Conservation (phyloP, 257 asterid genomes). For the Nicotiana knightiana region DNA sequence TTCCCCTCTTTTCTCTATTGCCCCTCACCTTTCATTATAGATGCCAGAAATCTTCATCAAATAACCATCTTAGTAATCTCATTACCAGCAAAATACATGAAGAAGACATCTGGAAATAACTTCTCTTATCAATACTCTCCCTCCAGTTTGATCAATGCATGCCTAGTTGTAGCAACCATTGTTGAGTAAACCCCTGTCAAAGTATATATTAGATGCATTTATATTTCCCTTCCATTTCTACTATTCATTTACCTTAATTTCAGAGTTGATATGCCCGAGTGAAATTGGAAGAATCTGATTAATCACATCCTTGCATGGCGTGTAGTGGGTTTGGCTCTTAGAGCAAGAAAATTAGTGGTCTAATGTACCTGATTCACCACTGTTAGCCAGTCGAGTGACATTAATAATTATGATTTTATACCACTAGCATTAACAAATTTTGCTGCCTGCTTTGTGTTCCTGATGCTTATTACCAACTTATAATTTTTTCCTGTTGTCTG, state of each 20-base stretch:
- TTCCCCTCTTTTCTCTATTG: not conserved
- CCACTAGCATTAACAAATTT: not conserved
- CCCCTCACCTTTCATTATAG: not conserved
- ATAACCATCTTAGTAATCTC: not conserved
- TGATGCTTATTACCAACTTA: not conserved
- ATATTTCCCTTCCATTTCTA: not conserved
- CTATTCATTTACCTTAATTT: not conserved
- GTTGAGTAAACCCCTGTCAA: not conserved
- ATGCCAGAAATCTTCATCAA: not conserved
- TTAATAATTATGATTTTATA: not conserved
- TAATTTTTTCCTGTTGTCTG: not conserved
- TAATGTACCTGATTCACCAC: not conserved
- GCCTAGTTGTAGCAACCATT: not conserved
- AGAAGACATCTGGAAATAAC: not conserved
- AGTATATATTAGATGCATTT: not conserved
- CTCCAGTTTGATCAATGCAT: not conserved
- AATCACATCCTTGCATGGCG: not conserved
- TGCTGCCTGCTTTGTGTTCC: conserved; percentile 5
- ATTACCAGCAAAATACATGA: not conserved
- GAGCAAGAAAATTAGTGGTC: not conserved
- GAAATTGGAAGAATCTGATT: not conserved
- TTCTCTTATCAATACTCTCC: not conserved
- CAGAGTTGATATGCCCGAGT: not conserved
- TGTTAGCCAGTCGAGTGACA: not conserved
- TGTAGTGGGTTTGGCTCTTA: not conserved